Percentiles rank a stretch among this genome's conserved stretches.
Conservation (phyloP, 352 stramenopile genomes). For the Aphanomyces astaci region DNA sequence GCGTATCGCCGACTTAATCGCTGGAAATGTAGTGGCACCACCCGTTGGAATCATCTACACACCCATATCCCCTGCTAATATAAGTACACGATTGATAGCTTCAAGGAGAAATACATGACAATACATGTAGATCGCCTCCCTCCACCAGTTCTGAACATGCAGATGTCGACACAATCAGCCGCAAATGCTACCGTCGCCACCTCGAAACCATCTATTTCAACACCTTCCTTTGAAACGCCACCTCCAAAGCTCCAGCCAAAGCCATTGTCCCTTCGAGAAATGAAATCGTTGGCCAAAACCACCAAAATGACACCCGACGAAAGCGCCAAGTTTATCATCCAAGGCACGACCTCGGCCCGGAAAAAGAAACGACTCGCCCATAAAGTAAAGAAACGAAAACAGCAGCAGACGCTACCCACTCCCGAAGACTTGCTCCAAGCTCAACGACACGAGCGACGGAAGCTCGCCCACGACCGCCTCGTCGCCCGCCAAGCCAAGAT, state of each 20-base stretch:
- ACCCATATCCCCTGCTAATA: too few species aligned
- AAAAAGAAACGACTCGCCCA: constrained; percentile 28
- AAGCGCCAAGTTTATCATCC: constrained; percentile 42
- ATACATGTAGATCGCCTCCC: too few species aligned
- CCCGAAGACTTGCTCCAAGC: constrained; percentile 13
- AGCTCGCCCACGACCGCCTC: constrained; percentile 52
- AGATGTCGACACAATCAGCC: too few species aligned
- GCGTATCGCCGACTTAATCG: constrained; percentile 43
- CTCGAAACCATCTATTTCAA: too few species aligned
- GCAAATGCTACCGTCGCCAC: too few species aligned
- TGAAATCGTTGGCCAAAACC: constrained; percentile 20
- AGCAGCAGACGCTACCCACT: background rate
- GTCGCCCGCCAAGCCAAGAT: constrained; percentile 43
- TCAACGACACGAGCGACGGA: constrained; percentile 39
- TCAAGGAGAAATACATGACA: too few species aligned
- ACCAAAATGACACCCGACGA: constrained; percentile 20
- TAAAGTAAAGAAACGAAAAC: constrained; percentile 12
- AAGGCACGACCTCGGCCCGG: constrained; percentile 23
- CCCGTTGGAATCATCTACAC: too few species aligned
- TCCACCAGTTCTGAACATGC: too few species aligned
- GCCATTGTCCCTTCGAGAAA: background rate
- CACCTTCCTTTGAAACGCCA: too few species aligned
- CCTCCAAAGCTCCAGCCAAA: too few species aligned
- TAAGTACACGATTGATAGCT: too few species aligned
- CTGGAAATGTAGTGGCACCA: background rate